Percentiles rank a stretch among this genome's conserved stretches.
Conservation (phyloP, 2,329 filamentous ascomycete genomes). For the Paraconiothyrium sp. region DNA sequence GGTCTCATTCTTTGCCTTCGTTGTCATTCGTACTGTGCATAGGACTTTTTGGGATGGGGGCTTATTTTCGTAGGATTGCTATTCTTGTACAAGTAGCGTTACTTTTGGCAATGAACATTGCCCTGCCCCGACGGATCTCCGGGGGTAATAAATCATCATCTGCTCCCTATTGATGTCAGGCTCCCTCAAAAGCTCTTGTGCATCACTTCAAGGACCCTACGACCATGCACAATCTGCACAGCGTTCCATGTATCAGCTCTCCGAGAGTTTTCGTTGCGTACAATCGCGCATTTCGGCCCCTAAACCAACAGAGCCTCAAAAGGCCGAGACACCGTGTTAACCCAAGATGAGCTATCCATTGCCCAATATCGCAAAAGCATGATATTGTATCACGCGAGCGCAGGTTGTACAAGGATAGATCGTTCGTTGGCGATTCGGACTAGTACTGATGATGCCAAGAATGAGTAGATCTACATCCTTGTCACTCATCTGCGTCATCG, state of each 20-base stretch:
- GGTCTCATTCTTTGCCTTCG: neutral
- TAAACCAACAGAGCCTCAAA: neutral
- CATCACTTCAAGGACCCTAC: neutral
- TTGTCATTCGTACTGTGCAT: conserved; percentile 9
- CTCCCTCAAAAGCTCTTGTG: neutral
- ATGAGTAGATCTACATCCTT: conserved; percentile 14
- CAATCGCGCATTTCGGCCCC: neutral
- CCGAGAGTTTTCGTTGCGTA: neutral
- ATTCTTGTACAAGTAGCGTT: conserved; percentile 27
- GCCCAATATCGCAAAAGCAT: no score
- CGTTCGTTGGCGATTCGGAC: neutral
- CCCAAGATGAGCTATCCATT: no score
- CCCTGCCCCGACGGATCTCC: neutral
- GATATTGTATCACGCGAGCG: neutral
- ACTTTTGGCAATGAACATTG: conserved; percentile 6
- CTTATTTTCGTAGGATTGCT: neutral
- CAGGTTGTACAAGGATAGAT: neutral
- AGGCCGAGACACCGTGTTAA: no score
- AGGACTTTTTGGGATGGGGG: neutral
- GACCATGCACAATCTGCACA: neutral
- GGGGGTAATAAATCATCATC: conserved; percentile 8
- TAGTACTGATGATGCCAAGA: conserved; percentile 4
- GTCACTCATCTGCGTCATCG: conserved; percentile 39
- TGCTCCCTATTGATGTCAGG: neutral
- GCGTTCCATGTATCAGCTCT: neutral